phyloP scores from a whole-genome alignment of 768 basidiomycete species.

The Leucocoprinus birnbaumii region DNA sequence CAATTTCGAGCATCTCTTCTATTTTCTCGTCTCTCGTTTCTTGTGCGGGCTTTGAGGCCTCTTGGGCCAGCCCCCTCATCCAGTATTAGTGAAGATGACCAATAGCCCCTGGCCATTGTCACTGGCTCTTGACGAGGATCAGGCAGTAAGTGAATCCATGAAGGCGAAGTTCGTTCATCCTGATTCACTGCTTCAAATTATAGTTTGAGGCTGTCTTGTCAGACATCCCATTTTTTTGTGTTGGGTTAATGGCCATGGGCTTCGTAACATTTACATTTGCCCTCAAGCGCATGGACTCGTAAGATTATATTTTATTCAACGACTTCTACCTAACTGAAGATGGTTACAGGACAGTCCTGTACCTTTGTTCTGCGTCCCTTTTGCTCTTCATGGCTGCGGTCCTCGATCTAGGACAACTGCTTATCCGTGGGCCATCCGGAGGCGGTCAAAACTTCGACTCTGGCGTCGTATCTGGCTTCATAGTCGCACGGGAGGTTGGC shows the following conservation, averaged over 20 bases:
- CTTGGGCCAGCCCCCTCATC: too few relatives aligned
- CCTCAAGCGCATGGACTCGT: conserved; percentile 52
- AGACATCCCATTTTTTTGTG: conserved; percentile 65
- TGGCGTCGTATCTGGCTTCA: conserved; percentile 32
- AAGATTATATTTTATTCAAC: conserved; percentile 20
- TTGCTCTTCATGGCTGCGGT: conserved; percentile 60
- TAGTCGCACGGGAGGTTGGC: conserved; percentile 55
- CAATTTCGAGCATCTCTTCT: conserved; percentile 9
- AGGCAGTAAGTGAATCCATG: conserved; percentile 34
- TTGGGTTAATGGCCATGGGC: conserved; percentile 64
- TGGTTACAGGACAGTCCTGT: conserved; percentile 22
- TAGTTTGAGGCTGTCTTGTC: conserved; percentile 57
- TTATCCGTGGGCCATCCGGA: conserved; percentile 34
- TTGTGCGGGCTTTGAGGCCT: not conserved
- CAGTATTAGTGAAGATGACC: conserved; percentile 9
- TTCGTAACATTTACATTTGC: conserved; percentile 54
- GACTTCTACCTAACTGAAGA: not conserved
- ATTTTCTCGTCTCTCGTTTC: conserved; percentile 4
- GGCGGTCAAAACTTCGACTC: conserved; percentile 20
- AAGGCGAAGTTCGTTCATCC: not conserved
- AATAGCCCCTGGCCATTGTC: conserved; percentile 18
- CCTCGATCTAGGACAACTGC: conserved; percentile 57
- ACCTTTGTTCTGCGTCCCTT: conserved; percentile 55
- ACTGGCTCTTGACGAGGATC: conserved; percentile 36
- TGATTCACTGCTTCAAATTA: not conserved